phyloP scores from a whole-genome alignment of 371 early-diverging fungal genomes.

The Syncephalastrum racemosum region DNA sequence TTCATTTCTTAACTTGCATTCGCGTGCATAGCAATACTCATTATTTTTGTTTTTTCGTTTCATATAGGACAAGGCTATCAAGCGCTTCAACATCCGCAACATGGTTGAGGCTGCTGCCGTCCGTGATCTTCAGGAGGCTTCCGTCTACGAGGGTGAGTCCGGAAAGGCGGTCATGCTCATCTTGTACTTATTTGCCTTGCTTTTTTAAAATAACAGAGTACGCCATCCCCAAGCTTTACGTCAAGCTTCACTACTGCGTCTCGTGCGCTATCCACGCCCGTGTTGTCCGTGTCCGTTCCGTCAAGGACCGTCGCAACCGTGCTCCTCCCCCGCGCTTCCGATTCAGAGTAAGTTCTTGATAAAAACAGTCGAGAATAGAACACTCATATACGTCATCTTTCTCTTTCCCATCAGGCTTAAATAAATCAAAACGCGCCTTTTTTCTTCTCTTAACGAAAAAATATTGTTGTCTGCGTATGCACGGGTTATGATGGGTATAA shows the following conservation, averaged over 20 bases:
- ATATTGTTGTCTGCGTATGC: too few species aligned
- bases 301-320: conserved; percentile 87
- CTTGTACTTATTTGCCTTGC: neutral
- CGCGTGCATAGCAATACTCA: neutral
- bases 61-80: conserved; percentile 95
- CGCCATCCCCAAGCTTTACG: conserved; percentile 96
- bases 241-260: conserved; percentile 97
- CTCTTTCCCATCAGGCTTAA: too few species aligned
- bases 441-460: too few species aligned
- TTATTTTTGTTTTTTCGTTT: neutral
- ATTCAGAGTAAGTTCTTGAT: conserved; percentile 32
- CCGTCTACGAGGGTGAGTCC: conserved; percentile 81
- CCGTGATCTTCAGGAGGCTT: conserved; percentile 94
- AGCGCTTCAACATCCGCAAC: conserved; percentile 95
- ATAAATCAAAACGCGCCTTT: too few species aligned
- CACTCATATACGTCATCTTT: too few species aligned
- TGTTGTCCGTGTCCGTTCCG: conserved; percentile 95
- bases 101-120: conserved; percentile 97
- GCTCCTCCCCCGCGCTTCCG: conserved; percentile 86
- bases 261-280: conserved; percentile 97
- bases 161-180: too few species aligned
- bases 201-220: conserved; percentile 69
- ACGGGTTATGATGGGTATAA: too few species aligned
- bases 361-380: too few species aligned
- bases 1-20: neutral